These are phyloP conservation scores for Leccinum longicurvipes DNA, from an alignment of 768 basidiomycete species.

Conservation along the genomic window DNA sequence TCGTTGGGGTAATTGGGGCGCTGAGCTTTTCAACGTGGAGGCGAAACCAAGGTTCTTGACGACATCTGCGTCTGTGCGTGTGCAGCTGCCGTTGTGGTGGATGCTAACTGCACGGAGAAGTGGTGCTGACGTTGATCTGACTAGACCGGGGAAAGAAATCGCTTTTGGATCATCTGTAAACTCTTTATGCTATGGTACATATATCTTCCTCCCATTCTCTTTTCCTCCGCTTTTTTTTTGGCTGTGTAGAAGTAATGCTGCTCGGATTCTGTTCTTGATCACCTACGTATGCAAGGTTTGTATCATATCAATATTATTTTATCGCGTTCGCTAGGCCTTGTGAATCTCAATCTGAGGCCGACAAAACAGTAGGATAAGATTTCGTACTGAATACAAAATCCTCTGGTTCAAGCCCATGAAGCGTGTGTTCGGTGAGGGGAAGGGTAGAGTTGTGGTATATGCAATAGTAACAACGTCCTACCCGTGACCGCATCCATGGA, in stretches of 20 bases:
- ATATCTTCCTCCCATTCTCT: background rate
- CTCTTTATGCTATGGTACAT: conserved; percentile 16
- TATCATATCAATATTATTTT: background rate
- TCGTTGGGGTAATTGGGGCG: conserved; percentile 75
- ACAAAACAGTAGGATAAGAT: background rate
- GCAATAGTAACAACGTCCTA: background rate
- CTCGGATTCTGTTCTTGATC: background rate
- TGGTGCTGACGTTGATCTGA: background rate
- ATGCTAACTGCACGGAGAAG: background rate
- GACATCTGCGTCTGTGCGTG: background rate
- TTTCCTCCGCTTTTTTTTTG: conserved; percentile 7
- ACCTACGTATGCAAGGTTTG: background rate
- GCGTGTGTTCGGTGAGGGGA: too few species aligned
- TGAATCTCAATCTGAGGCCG: background rate
- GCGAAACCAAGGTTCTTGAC: conserved; percentile 59
- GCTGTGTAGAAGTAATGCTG: conserved; percentile 12
- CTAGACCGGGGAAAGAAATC: background rate
- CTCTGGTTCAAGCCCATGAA: background rate
- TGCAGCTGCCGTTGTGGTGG: background rate
- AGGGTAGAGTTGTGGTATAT: background rate
- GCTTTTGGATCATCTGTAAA: conserved; percentile 8
- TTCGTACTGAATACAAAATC: background rate
- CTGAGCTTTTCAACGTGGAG: conserved; percentile 71
- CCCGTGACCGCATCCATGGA: background rate
- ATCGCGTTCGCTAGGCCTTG: background rate